These are phyloP conservation scores for Westerdykella aurantiaca DNA, from an alignment of 2,329 filamentous ascomycete genomes.

Conservation along the genomic window DNA sequence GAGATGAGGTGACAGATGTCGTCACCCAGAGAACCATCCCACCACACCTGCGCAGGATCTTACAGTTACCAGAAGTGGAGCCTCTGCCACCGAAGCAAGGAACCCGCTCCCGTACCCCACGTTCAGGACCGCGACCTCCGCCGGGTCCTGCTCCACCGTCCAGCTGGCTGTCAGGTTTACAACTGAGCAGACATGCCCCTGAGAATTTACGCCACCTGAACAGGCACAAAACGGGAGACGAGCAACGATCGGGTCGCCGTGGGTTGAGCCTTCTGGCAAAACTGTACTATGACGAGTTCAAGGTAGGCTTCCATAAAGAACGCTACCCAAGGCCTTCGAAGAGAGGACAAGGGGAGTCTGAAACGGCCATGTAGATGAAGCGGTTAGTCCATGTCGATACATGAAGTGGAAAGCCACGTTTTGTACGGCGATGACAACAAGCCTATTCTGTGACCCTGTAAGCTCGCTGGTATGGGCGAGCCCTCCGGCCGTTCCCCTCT, in stretches of 20 bases:
- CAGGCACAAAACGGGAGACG: conserved; percentile 13
- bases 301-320: conserved; percentile 12
- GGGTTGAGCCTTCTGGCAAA: conserved; percentile 11
- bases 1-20: conserved; percentile 40
- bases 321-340: not conserved
- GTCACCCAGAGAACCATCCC: conserved; percentile 41
- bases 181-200: conserved; percentile 28
- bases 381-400: too few species aligned
- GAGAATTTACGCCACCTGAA: conserved; percentile 11
- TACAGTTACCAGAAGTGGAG: conserved; percentile 43
- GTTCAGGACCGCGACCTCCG: conserved; percentile 28
- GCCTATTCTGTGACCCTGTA: too few species aligned
- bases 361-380: too few species aligned
- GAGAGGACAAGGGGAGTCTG: too few species aligned
- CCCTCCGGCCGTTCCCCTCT: too few species aligned
- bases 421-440: too few species aligned
- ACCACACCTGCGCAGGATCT: conserved; percentile 40
- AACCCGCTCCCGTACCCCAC: conserved; percentile 22
- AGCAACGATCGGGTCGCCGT: conserved; percentile 4
- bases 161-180: conserved; percentile 36
- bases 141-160: conserved; percentile 43
- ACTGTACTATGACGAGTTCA: conserved; percentile 20
- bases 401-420: too few species aligned
- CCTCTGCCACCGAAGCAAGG: conserved; percentile 42
- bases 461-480: too few species aligned